Percentiles rank a stretch among this genome's conserved stretches.
phyloP scores from a whole-genome alignment of 2,329 filamentous ascomycete species.

The Cladosporium colombiae region DNA sequence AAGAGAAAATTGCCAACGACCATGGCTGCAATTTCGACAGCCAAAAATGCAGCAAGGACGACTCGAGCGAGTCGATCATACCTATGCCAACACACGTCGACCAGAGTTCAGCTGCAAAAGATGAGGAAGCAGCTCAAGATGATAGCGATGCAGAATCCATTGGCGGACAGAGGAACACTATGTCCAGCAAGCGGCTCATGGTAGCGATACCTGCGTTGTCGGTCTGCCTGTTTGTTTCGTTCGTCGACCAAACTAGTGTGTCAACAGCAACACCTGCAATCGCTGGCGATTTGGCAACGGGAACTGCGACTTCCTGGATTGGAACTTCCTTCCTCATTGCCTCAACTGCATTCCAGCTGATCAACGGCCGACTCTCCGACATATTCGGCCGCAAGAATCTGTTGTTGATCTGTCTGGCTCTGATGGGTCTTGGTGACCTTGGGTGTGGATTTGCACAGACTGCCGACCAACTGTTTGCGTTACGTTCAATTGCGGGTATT shows the following conservation, averaged over 20 bases:
- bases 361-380: constrained; percentile 65
- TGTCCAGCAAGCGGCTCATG: constrained; percentile 21
- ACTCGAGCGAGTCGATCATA: not conserved
- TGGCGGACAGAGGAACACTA: constrained; percentile 20
- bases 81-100: not conserved
- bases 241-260: constrained; percentile 21
- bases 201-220: constrained; percentile 21
- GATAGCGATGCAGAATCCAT: constrained; percentile 21
- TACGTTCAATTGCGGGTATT: constrained; percentile 57
- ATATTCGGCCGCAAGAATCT: constrained; percentile 67
- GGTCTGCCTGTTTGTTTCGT: constrained; percentile 21
- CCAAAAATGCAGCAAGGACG: not conserved
- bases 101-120: not conserved
- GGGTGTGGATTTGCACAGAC: constrained; percentile 26
- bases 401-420: constrained; percentile 54
- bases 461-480: constrained; percentile 50
- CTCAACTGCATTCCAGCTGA: constrained; percentile 52
- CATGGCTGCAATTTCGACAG: not conserved
- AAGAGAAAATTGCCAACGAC: not conserved
- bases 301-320: constrained; percentile 45
- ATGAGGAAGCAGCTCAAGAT: not conserved
- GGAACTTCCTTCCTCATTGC: constrained; percentile 54
- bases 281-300: constrained; percentile 18
- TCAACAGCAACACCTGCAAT: constrained; percentile 22
- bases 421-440: constrained; percentile 14